These are phyloP conservation scores for Daldinia decipiens DNA, from an alignment of 495 filamentous ascomycete species.

Conservation along the genomic window DNA sequence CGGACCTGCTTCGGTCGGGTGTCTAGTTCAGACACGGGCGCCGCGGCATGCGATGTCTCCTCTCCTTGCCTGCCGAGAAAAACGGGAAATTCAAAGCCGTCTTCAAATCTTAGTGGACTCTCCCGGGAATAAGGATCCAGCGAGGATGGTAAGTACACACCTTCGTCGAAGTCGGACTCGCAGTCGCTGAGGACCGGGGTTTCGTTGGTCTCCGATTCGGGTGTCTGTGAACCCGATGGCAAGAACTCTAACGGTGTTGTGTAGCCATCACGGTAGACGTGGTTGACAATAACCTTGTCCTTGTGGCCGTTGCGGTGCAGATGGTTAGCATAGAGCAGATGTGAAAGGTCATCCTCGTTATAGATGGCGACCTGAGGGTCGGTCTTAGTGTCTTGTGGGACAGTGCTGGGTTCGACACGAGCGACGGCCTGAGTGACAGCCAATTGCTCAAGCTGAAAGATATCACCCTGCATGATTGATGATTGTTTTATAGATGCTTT, in stretches of 20 bases:
- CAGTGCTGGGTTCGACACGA: slow-evolving; percentile 12
- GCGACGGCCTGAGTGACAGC: slow-evolving; percentile 19
- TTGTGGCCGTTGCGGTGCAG: slow-evolving; percentile 37
- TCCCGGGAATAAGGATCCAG: slow-evolving; percentile 18
- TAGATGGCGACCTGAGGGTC: slow-evolving; percentile 54
- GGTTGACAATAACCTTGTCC: slow-evolving; percentile 42
- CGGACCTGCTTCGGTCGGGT: slow-evolving; percentile 21
- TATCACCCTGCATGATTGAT: slow-evolving; percentile 48
- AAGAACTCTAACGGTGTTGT: slow-evolving; percentile 24
- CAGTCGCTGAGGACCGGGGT: slow-evolving; percentile 48
- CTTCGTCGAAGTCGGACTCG: slow-evolving; percentile 46
- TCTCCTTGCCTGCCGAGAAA: slow-evolving; percentile 48
- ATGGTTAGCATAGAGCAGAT: slow-evolving; percentile 45
- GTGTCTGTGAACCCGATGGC: slow-evolving; percentile 33
- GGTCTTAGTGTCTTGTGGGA: slow-evolving; percentile 11
- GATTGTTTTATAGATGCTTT: slow-evolving; percentile 9
- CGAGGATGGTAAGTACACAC: slow-evolving; percentile 28
- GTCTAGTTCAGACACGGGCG: neutral
- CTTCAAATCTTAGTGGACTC: slow-evolving; percentile 38
- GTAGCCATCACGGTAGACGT: slow-evolving; percentile 40
- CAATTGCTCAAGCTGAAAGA: slow-evolving; percentile 46
- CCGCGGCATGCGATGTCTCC: slow-evolving; percentile 12
- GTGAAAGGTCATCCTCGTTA: slow-evolving; percentile 57
- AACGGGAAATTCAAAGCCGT: slow-evolving; percentile 45
- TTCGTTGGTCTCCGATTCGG: slow-evolving; percentile 34